Conservation (phyloP, 495 filamentous ascomycete genomes). For the Daldinia caldariorum region DNA sequence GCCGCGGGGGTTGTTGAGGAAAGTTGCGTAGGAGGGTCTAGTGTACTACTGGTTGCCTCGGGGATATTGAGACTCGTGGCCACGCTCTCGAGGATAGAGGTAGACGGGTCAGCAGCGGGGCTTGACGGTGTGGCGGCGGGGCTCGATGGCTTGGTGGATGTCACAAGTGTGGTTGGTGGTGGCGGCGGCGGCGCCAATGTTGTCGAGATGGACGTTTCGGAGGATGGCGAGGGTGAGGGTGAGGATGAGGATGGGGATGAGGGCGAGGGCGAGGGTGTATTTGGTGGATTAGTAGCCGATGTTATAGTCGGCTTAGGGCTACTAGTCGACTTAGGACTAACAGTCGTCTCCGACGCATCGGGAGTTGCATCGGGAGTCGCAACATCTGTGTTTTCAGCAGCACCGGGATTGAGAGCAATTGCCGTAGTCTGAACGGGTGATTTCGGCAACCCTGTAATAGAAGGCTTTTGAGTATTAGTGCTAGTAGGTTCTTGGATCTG, state of each 20-base stretch:
- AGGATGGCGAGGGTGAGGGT: background rate
- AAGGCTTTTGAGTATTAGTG: conserved; percentile 3
- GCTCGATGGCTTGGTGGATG: conserved; percentile 19
- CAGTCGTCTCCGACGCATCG: conserved; percentile 21
- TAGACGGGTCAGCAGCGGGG: conserved; percentile 17
- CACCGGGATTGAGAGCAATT: conserved; percentile 29
- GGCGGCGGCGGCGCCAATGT: conserved; percentile 1
- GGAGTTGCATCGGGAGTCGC: background rate
- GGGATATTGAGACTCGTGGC: conserved; percentile 43
- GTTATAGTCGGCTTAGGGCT: conserved; percentile 27
- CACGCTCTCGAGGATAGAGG: conserved; percentile 36
- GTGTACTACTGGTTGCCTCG: conserved; percentile 22
- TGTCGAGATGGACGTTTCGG: background rate
- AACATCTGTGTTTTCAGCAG: conserved; percentile 15
- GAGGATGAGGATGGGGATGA: background rate
- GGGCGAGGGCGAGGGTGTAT: background rate
- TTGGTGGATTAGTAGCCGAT: conserved; percentile 2
- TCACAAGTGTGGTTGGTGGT: conserved; percentile 43
- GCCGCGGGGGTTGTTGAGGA: conserved; percentile 17
- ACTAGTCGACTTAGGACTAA: conserved; percentile 5
- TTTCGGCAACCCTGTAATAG: conserved; percentile 26
- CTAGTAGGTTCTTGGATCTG: background rate
- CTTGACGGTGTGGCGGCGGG: conserved; percentile 3
- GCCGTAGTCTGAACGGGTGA: conserved; percentile 33
- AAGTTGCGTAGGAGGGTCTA: conserved; percentile 7